Evolutionary conservation across 345 rosid species (phyloP), one percentile per base, ranked within the genome.

Genomic region (Eucalyptus cloeziana): DNA sequence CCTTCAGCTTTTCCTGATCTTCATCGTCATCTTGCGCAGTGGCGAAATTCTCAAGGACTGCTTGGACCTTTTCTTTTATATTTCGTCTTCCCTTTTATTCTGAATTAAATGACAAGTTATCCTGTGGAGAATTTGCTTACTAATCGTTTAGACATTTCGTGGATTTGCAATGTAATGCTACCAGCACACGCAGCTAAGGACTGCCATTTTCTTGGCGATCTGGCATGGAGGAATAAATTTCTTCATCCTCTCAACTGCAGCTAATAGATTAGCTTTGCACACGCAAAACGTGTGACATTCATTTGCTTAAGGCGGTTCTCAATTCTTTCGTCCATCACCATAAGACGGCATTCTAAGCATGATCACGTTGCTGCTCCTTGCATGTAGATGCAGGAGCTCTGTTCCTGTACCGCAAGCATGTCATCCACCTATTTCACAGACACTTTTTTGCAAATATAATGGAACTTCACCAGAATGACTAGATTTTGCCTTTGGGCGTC

Each of bases 101-200:
- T 60, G 67, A 60, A 12, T 27, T 60, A 60, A 0, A 60, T 27
- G 69, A 60, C 69, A 12, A 27, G 31, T 60, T 0, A 27, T 60
- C 69, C 69, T 0, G 1, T 13, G 31, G 8, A 27, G 16, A 0
- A 60, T 60, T 60, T 60, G 33, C 31, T 60, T 27, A 3, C 15
- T 60, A 13, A 27, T 60, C 69, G 31, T 60, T 60, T 27, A 6
- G 31, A 0, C 69, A 27, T 3, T 60, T 60, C 31, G 4, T 0
- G 33, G 0, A 60, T 27, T 0, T 60, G 33, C 3, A 27, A 60
- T 27, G 31, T 60, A 60, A 27, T 60, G 69, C 69, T 60, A 60
- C 69, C 69, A 60, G 69, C 69, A 6, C 16, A 27, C 31, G 31
- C 69, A 6, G 69, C 69, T 3, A 12, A 11, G 16, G 69, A 13